Base-by-base conservation (phyloP, 352 stramenopile species). In the Stephanocyclus meneghinianus region DNA sequence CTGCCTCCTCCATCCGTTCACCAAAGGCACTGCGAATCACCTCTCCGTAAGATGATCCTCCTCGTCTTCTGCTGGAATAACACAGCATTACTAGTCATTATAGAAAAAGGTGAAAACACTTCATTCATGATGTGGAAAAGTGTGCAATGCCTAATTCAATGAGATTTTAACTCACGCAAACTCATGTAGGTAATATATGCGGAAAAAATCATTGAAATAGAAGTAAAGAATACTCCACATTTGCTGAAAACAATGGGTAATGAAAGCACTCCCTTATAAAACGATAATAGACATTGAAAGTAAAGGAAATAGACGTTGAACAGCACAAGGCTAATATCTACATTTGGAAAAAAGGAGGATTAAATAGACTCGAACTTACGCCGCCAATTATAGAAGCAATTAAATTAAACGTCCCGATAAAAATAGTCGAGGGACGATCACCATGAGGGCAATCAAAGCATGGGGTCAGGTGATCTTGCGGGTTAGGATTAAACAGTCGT, bases 301-400 rank as follows among this genome's bases (percentile, higher is more conserved):
- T 50, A 45, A 63, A 29, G 10, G n/a, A 32, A 8, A 44, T 29
- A 62, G 10, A 6, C 2, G n/a, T 21, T 53, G n/a, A 53, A 53
- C 10, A 26, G 21, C 21, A 26, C 21, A 26, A 26, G 21, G 21
- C 21, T 1, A 26, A 1, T 26, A 26, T 26, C 21, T 26, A 26
- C 21, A 26, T 26, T 26, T 26, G 21, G 21, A 5, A 53, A 53
- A 21, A 53, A 53, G 6, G 11, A 16, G 2, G 45, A 21, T 6
- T 4, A 53, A 53, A 16, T 44, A 0, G 11, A 30, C 10, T 18
- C 35, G 40, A 65, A 65, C 57, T 65, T 37, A 65, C 57, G 4
- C 87, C 87, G n/a, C 87, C 87, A 44, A 91, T 72, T 32, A 92
- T 83, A 6, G 87, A 90, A 9, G 87, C 84, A 62, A 91, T 74